Percentiles rank a stretch among this genome's conserved stretches.
Conservation (phyloP, 2,329 filamentous ascomycete species). For the Periconia sp. region DNA sequence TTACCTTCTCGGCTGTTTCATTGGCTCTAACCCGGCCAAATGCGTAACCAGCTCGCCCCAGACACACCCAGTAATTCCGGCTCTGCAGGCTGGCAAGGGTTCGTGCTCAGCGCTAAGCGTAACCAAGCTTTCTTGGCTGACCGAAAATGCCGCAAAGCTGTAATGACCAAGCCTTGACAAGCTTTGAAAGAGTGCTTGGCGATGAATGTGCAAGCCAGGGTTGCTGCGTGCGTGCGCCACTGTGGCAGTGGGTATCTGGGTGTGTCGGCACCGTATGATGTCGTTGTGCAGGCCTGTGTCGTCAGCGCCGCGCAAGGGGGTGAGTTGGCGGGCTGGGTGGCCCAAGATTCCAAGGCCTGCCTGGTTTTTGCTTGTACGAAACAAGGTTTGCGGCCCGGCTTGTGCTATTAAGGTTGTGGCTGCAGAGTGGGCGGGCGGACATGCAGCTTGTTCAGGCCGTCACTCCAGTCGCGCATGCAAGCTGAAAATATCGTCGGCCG, state of each 20-base stretch:
- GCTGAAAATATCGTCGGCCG: too few relatives aligned
- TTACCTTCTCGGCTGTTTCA: constrained; percentile 18
- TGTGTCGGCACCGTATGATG: constrained; percentile 1
- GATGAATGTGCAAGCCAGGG: constrained; percentile 15
- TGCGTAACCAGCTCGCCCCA: neutral
- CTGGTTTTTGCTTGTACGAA: too few relatives aligned
- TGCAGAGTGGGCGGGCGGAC: too few relatives aligned
- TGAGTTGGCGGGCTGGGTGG: too few relatives aligned
- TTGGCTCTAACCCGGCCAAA: neutral
- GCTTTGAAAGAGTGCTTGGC: constrained; percentile 29
- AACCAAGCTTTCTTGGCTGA: constrained; percentile 34
- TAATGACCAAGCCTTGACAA: constrained; percentile 36
- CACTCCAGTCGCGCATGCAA: too few relatives aligned
- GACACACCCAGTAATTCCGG: constrained; percentile 3
- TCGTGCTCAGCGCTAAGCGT: constrained; percentile 25
- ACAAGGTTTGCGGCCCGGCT: too few relatives aligned
- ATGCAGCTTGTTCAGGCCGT: too few relatives aligned
- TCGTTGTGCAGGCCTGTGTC: neutral
- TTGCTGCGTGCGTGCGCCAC: constrained; percentile 1
- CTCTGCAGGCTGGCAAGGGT: constrained; percentile 16
- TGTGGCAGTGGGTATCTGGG: constrained; percentile 7
- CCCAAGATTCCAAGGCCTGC: too few relatives aligned
- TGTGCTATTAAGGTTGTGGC: too few relatives aligned
- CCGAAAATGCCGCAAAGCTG: constrained; percentile 30
- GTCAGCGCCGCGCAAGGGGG: neutral